Evolutionary conservation across 2,329 filamentous ascomycete species (phyloP).

Genomic region (Calonectria multiphialidica): DNA sequence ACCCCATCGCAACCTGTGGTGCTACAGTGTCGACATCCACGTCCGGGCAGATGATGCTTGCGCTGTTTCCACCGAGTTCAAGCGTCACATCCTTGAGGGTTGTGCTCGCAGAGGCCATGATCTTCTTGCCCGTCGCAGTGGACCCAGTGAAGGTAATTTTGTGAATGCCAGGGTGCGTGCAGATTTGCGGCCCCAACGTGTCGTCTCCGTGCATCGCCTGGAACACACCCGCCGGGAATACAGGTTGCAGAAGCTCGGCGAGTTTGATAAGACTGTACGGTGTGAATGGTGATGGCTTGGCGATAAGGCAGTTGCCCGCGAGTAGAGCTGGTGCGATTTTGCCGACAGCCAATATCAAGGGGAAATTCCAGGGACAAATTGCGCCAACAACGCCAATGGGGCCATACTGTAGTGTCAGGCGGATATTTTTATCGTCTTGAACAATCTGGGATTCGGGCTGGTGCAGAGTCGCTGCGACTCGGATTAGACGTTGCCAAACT

Average conservation of each 20-base stretch:
- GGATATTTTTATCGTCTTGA: not conserved
- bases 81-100: not conserved
- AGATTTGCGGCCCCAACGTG: not conserved
- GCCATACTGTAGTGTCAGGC: not conserved
- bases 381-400: not conserved
- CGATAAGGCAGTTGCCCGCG: not conserved
- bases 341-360: not conserved
- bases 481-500: not conserved
- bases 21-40: constrained; percentile 58
- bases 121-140: not conserved
- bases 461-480: not conserved
- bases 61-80: constrained; percentile 16
- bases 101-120: not conserved
- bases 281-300: not conserved
- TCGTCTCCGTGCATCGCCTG: not conserved
- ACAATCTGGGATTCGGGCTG: not conserved
- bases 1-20: not conserved
- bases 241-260: not conserved
- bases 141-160: not conserved
- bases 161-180: not conserved
- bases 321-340: not conserved
- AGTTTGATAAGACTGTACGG: not conserved
- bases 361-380: not conserved
- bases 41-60: constrained; percentile 50
- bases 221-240: not conserved